Conservation (phyloP, 1,284 basidiomycete species). For the Cryptococcus jaspeensis region DNA sequence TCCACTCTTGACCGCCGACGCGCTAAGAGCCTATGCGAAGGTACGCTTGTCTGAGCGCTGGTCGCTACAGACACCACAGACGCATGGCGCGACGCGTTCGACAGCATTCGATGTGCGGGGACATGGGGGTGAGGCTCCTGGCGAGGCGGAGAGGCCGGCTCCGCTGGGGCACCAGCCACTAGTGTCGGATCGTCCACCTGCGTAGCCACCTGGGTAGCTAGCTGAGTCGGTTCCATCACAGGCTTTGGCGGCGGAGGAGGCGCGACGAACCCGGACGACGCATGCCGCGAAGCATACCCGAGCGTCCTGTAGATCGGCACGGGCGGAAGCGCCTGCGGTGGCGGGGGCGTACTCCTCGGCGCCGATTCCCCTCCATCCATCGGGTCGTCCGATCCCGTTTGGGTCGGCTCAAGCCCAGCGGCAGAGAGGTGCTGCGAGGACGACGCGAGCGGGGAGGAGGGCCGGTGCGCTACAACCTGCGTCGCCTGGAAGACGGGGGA, state of each 20-base stretch:
- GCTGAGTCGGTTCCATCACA: slow-evolving; percentile 4
- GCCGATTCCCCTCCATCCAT: background rate
- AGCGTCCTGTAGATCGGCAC: too few species aligned
- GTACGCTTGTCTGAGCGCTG: background rate
- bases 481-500: slow-evolving; percentile 15
- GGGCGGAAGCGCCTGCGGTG: too few species aligned
- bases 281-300: too few species aligned
- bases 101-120: too few species aligned
- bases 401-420: background rate
- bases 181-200: too few species aligned
- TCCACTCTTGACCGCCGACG: background rate
- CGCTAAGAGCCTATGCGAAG: background rate
- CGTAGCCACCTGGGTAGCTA: background rate
- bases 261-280: too few species aligned
- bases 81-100: background rate
- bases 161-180: too few species aligned
- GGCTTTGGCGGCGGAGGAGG: background rate
- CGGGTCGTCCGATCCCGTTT: background rate
- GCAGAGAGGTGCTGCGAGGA: background rate
- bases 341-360: too few species aligned
- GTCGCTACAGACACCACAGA: slow-evolving; percentile 3
- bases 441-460: background rate
- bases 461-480: slow-evolving; percentile 3
- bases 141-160: too few species aligned
- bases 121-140: too few species aligned